phyloP scores from a whole-genome alignment of 805 yeast genomes.

The Myxozyma kluyveri region DNA sequence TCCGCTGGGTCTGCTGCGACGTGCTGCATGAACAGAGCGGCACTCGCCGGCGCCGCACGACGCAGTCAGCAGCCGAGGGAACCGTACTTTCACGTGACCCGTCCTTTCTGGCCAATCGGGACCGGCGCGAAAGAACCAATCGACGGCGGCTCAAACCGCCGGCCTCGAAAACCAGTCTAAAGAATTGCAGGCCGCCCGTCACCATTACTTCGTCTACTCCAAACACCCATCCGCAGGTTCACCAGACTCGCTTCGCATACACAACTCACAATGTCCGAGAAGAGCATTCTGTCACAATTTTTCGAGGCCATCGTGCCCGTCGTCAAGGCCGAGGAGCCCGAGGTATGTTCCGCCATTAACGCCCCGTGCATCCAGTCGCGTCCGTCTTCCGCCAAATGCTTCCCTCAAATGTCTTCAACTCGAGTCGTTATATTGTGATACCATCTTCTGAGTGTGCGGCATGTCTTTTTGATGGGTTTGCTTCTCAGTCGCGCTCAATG shows the following conservation, averaged over 20 bases:
- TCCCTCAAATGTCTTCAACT: too few relatives aligned
- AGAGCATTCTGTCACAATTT: slow-evolving; percentile 16
- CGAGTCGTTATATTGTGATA: too few relatives aligned
- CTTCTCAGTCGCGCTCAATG: too few relatives aligned
- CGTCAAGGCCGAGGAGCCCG: slow-evolving; percentile 30
- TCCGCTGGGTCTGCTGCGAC: too few relatives aligned
- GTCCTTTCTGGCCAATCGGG: not conserved
- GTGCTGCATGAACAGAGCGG: too few relatives aligned
- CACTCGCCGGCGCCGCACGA: too few relatives aligned
- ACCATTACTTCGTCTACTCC: not conserved
- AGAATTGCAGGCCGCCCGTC: not conserved
- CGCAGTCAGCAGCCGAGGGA: too few relatives aligned
- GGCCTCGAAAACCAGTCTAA: not conserved
- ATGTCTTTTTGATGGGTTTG: too few relatives aligned
- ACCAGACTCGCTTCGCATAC: not conserved
- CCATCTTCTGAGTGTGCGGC: too few relatives aligned
- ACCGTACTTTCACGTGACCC: not conserved
- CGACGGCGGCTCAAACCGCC: not conserved
- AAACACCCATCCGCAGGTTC: not conserved
- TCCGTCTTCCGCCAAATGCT: too few relatives aligned
- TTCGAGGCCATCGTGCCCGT: slow-evolving; percentile 28
- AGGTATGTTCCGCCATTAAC: too few relatives aligned
- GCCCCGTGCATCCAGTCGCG: too few relatives aligned
- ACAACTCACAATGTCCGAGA: not conserved
- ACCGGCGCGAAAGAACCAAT: not conserved